These are phyloP conservation scores for Geotrichum australiense DNA, from an alignment of 1,139 yeast genomes.

Conservation along the genomic window DNA sequence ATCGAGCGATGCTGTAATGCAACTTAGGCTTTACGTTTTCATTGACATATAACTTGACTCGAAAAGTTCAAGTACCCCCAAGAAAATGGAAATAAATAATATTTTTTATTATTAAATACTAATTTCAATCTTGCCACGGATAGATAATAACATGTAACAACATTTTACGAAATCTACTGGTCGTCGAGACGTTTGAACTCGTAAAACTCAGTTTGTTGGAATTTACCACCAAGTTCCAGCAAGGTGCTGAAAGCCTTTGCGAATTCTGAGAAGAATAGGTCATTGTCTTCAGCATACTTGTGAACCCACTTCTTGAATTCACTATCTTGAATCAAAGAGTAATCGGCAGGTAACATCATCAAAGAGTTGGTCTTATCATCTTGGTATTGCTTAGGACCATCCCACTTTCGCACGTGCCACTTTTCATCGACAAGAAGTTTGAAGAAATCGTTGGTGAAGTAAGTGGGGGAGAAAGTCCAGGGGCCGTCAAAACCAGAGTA, in stretches of 20 bases:
- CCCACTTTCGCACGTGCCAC: constrained; percentile 72
- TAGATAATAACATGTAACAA: no score
- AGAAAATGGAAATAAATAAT: no score
- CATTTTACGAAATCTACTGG: constrained; percentile 8
- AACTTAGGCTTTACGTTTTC: no score
- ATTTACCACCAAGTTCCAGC: constrained; percentile 67
- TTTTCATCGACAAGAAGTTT: constrained; percentile 59
- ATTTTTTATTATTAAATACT: no score
- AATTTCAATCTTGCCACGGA: no score
- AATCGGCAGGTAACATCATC: constrained; percentile 90
- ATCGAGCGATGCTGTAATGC: no score
- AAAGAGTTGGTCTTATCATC: constrained; percentile 63
- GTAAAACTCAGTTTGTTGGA: constrained; percentile 38
- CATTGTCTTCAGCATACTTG: constrained; percentile 65
- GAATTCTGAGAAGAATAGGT: constrained; percentile 65
- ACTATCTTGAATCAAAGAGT: constrained; percentile 62
- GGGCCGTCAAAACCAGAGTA: constrained; percentile 79
- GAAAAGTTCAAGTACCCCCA: no score
- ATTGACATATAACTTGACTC: no score
- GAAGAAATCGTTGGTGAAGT: constrained; percentile 51
- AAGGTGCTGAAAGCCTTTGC: constrained; percentile 60
- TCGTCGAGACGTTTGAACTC: constrained; percentile 51
- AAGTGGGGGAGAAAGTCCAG: constrained; percentile 87
- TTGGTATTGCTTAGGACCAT: constrained; percentile 72
- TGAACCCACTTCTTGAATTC: constrained; percentile 60